Evolutionary conservation across 495 filamentous ascomycete species (phyloP).

Genomic region (Aspergillus biplanus): DNA sequence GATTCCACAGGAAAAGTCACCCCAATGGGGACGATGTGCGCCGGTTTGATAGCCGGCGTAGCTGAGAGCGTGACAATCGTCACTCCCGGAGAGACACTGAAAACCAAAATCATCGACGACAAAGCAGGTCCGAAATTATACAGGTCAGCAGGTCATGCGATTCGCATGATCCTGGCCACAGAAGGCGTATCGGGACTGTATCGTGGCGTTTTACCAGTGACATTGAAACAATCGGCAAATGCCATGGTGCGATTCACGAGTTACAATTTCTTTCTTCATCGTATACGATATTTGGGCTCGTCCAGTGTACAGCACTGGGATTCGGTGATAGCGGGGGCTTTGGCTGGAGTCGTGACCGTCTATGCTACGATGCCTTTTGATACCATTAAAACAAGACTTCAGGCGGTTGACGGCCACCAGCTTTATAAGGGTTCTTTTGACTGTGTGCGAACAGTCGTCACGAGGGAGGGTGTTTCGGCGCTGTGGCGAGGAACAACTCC

Average conservation of each 20-base stretch:
- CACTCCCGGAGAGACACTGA: conserved; percentile 36
- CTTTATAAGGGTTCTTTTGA: conserved; percentile 22
- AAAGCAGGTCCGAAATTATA: conserved; percentile 25
- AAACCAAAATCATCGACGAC: conserved; percentile 38
- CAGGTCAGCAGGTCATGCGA: conserved; percentile 25
- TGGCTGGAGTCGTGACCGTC: conserved; percentile 35
- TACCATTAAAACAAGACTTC: conserved; percentile 64
- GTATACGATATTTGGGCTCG: conserved; percentile 13
- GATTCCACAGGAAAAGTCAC: conserved; percentile 13
- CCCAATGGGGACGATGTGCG: conserved; percentile 23
- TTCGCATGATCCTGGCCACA: conserved; percentile 19
- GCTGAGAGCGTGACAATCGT: conserved; percentile 32
- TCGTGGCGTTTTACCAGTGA: conserved; percentile 32
- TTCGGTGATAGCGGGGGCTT: conserved; percentile 28
- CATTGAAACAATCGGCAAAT: conserved; percentile 36
- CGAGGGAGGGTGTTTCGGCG: conserved; percentile 21
- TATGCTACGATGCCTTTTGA: conserved; percentile 66
- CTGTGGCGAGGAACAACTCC: conserved; percentile 29
- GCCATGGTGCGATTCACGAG: conserved; percentile 37
- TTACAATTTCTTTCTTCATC: conserved; percentile 29
- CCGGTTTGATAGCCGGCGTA: conserved; percentile 33
- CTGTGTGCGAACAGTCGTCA: conserved; percentile 24
- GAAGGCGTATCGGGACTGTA: conserved; percentile 30
- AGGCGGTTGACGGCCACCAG: conserved; percentile 47
- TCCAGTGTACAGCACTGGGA: conserved; percentile 9